Evolutionary conservation across 768 basidiomycete genomes (phyloP).

Genomic region (Kwoniella sp.): DNA sequence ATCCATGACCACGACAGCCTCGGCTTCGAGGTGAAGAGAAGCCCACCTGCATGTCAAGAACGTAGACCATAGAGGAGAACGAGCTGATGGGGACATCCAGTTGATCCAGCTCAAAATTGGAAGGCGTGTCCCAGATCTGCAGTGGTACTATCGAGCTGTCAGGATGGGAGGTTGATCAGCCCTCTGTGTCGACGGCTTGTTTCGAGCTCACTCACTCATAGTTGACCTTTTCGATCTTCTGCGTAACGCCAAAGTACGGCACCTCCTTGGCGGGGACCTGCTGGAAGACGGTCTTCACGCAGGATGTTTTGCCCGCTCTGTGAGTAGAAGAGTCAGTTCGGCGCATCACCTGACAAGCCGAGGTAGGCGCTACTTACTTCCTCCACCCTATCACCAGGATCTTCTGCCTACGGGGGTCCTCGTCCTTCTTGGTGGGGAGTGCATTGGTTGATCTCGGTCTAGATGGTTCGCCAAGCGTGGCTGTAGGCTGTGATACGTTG

Average conservation of each 20-base stretch:
- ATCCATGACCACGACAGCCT: not conserved
- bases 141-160: constrained; percentile 81
- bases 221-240: constrained; percentile 65
- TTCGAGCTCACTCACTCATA: constrained; percentile 85
- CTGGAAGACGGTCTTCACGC: constrained; percentile 87
- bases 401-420: constrained; percentile 29
- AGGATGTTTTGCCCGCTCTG: constrained; percentile 89
- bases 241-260: constrained; percentile 83
- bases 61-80: constrained; percentile 82
- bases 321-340: not conserved
- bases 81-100: constrained; percentile 65
- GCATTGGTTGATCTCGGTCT: constrained; percentile 18
- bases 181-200: too few relatives aligned
- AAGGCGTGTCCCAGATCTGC: constrained; percentile 93
- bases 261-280: constrained; percentile 74
- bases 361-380: constrained; percentile 33
- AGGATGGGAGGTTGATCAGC: not conserved
- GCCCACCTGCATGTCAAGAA: constrained; percentile 87
- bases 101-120: constrained; percentile 73
- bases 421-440: constrained; percentile 9
- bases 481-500: not conserved
- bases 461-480: constrained; percentile 27
- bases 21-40: constrained; percentile 1
- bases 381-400: constrained; percentile 46
- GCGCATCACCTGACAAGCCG: not conserved